Evolutionary conservation across 805 yeast genomes (phyloP).

Genomic region (Metschnikowia arizonensis): DNA sequence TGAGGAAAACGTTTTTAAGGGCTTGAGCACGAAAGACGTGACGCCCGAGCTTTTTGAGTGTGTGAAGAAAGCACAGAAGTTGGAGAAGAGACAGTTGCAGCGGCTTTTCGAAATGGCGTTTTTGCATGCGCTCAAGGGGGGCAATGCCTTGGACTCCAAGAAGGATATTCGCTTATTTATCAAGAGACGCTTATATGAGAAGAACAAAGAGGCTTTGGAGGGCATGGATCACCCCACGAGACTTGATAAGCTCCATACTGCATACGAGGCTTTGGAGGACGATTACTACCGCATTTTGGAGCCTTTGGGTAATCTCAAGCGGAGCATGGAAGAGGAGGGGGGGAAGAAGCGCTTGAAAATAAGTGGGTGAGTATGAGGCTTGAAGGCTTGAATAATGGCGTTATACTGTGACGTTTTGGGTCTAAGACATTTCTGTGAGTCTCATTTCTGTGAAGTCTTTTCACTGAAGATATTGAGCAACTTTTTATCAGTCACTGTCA

Average conservation of each 20-base stretch:
- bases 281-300: slow-evolving; percentile 63
- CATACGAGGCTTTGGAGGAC: slow-evolving; percentile 62
- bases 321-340: slow-evolving; percentile 7
- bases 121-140: slow-evolving; percentile 35
- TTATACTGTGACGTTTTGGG: no score
- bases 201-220: slow-evolving; percentile 73
- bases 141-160: slow-evolving; percentile 22
- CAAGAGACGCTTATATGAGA: slow-evolving; percentile 69
- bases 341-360: slow-evolving; percentile 8
- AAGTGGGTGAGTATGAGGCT: neutral
- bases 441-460: no score
- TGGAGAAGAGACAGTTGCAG: slow-evolving; percentile 74
- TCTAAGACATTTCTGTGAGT: no score
- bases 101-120: slow-evolving; percentile 75
- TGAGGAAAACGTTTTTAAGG: slow-evolving; percentile 9
- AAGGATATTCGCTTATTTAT: slow-evolving; percentile 54
- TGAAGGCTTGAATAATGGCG: no score
- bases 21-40: slow-evolving; percentile 6
- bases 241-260: slow-evolving; percentile 68
- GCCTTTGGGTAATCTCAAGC: slow-evolving; percentile 22
- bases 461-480: no score
- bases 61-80: slow-evolving; percentile 44
- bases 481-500: no score
- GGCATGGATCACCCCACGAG: slow-evolving; percentile 62
- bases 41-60: slow-evolving; percentile 34